phyloP scores from a whole-genome alignment of 2,329 filamentous ascomycete species.

The Microsporum audouinii region DNA sequence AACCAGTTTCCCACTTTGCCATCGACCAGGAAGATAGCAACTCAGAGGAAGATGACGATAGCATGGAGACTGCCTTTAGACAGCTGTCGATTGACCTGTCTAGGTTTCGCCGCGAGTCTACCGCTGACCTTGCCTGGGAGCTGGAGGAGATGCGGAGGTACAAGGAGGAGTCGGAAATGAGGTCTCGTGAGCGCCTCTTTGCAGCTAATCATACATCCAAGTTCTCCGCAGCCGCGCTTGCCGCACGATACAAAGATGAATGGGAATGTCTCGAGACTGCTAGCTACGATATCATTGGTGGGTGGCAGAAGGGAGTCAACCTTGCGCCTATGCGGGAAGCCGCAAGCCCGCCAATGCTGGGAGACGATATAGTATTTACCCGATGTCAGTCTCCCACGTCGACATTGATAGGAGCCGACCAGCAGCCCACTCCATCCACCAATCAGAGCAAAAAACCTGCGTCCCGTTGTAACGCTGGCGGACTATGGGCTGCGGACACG shows the following conservation, averaged over 20 bases:
- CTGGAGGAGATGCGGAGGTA: conserved; percentile 71
- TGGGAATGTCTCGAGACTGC: conserved; percentile 6
- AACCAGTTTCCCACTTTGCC: conserved; percentile 38
- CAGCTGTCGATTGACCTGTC: conserved; percentile 20
- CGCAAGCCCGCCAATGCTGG: conserved; percentile 74
- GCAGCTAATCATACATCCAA: conserved; percentile 14
- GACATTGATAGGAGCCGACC: conserved; percentile 71
- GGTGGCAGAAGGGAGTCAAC: conserved; percentile 19
- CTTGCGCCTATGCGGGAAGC: conserved; percentile 47
- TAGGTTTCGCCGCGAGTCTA: conserved; percentile 34
- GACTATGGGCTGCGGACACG: conserved; percentile 67
- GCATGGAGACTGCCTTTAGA: conserved; percentile 19
- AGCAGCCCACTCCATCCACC: conserved; percentile 43
- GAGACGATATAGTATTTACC: conserved; percentile 67
- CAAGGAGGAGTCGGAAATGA: conserved; percentile 51
- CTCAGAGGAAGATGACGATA: conserved; percentile 21
- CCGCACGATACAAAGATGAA: conserved; percentile 14
- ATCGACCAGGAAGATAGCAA: conserved; percentile 29
- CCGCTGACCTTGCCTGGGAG: conserved; percentile 52
- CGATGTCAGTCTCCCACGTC: conserved; percentile 71
- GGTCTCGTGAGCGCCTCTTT: conserved; percentile 20
- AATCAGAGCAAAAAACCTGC: conserved; percentile 13
- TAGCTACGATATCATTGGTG: conserved; percentile 9
- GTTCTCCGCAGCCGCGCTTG: conserved; percentile 25
- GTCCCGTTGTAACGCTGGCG: conserved; percentile 48